Conservation (phyloP, 305 asterid genomes). For the Fraxinus floribunda region DNA sequence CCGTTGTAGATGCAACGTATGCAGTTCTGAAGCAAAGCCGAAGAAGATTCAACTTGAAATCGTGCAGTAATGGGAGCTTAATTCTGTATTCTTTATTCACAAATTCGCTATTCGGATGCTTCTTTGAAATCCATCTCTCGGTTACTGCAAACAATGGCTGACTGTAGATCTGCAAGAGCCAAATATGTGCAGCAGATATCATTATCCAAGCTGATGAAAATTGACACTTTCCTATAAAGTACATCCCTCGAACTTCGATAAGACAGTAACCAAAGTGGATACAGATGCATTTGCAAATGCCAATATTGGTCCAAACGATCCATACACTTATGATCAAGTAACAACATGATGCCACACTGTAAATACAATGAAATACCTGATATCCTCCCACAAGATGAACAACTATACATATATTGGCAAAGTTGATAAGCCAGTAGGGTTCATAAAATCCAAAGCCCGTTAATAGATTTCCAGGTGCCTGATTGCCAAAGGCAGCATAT, state of each 20-base stretch:
- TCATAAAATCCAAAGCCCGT: conserved; percentile 46
- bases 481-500: conserved; percentile 43
- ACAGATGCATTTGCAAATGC: not conserved
- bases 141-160: conserved; percentile 46
- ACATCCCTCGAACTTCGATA: not conserved
- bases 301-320: not conserved
- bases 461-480: conserved; percentile 42
- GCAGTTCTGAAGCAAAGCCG: conserved; percentile 53
- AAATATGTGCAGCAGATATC: not conserved
- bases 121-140: conserved; percentile 43
- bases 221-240: not conserved
- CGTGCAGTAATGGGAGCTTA: conserved; percentile 47
- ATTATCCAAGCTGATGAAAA: not conserved
- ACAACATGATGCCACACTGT: not conserved
- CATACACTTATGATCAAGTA: not conserved
- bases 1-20: conserved; percentile 59
- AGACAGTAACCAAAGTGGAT: not conserved
- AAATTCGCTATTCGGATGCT: conserved; percentile 26
- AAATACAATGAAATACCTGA: conserved; percentile 26
- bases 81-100: conserved; percentile 24
- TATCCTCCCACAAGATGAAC: conserved; percentile 48
- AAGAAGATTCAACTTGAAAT: conserved; percentile 40
- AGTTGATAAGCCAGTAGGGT: conserved; percentile 47
- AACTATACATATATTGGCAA: conserved; percentile 47
- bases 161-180: conserved; percentile 34